Percentiles rank a stretch among this genome's conserved stretches.
These are phyloP conservation scores for Ophiostoma ulmi DNA, from an alignment of 2,329 filamentous ascomycete species.

Conservation along the genomic window DNA sequence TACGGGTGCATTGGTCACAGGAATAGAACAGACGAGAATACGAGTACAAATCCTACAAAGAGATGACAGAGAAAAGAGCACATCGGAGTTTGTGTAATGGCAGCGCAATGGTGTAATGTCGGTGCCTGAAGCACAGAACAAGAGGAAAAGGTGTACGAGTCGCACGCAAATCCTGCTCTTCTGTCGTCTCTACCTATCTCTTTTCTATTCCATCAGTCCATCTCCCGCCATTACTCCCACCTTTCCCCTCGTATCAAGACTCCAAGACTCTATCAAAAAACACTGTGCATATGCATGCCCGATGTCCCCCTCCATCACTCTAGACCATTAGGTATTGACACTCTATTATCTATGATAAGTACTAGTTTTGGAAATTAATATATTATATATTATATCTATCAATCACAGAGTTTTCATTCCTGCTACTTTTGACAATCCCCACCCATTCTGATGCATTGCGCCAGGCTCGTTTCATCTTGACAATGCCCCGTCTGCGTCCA, in stretches of 20 bases:
- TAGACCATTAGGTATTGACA: too few species aligned
- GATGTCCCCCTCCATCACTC: background rate
- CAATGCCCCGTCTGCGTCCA: slow-evolving; percentile 26
- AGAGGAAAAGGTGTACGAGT: background rate
- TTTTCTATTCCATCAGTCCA: background rate
- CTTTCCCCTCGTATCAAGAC: background rate
- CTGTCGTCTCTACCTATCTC: background rate
- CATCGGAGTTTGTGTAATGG: background rate
- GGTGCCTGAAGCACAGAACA: background rate
- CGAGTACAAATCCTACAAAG: background rate
- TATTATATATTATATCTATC: background rate
- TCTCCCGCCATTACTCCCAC: background rate
- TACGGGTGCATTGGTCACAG: background rate
- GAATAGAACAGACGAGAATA: background rate
- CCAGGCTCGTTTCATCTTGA: slow-evolving; percentile 48
- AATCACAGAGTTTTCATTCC: background rate
- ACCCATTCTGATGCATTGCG: slow-evolving; percentile 45
- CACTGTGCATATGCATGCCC: too few species aligned
- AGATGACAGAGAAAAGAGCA: background rate
- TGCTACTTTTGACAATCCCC: background rate
- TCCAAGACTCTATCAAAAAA: too few species aligned
- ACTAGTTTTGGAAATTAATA: too few species aligned
- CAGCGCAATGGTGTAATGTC: background rate
- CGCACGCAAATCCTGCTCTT: background rate
- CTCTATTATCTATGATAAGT: too few species aligned